phyloP scores from a whole-genome alignment of 257 asterid genomes.

The Ballota nigra region DNA sequence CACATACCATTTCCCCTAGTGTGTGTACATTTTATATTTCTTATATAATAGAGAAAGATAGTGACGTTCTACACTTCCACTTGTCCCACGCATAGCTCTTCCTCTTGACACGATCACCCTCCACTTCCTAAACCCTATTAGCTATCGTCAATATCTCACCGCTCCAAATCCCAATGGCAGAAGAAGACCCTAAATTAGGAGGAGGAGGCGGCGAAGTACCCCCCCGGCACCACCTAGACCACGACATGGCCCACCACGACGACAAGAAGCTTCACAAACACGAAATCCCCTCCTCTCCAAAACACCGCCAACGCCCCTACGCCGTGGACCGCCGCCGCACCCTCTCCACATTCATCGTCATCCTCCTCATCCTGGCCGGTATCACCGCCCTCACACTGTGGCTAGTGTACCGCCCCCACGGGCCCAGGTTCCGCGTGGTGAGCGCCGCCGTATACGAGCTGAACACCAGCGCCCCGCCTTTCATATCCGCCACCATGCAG shows the following conservation, averaged over 20 bases:
- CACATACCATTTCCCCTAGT: no score
- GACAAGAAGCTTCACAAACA: background rate
- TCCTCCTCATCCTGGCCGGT: slow-evolving; percentile 38
- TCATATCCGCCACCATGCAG: slow-evolving; percentile 52
- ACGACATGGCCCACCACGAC: slow-evolving; percentile 19
- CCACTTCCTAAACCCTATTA: background rate
- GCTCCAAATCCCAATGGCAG: slow-evolving; percentile 14
- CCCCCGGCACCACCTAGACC: background rate
- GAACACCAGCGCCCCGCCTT: slow-evolving; percentile 44
- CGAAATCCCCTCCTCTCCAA: background rate
- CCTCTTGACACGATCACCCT: slow-evolving; percentile 26
- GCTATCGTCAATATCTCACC: background rate
- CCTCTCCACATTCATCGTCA: slow-evolving; percentile 27
- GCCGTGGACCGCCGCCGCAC: slow-evolving; percentile 17
- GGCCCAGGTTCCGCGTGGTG: slow-evolving; percentile 54
- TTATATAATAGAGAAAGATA: no score
- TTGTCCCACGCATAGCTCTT: slow-evolving; percentile 18
- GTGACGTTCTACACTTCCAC: slow-evolving; percentile 1
- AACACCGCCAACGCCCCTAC: background rate
- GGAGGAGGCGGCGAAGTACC: no score
- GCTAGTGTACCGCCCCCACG: slow-evolving; percentile 56
- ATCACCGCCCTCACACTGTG: slow-evolving; percentile 46
- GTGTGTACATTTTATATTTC: no score
- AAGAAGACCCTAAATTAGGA: background rate
- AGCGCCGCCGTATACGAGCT: slow-evolving; percentile 49